Conservation (phyloP, 2,329 filamentous ascomycete genomes). For the Ceratocystis huliohia region DNA sequence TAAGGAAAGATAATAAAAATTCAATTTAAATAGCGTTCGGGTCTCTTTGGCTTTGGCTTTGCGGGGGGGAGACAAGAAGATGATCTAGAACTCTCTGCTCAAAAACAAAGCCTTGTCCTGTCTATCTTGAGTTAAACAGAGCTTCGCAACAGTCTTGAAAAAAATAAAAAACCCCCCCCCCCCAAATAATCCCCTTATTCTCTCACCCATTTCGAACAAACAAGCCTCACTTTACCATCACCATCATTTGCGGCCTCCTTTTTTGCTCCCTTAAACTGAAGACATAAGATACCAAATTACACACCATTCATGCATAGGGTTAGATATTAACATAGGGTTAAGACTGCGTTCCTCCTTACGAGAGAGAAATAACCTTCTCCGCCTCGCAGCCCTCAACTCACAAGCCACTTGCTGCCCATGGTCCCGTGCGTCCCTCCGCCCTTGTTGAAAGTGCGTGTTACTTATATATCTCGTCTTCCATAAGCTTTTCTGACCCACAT, state of each 20-base stretch:
- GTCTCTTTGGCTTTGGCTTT: background rate
- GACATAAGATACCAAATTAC: background rate
- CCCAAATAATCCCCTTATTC: too few species aligned
- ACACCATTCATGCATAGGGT: background rate
- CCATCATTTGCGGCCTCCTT: background rate
- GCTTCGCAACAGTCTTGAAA: background rate
- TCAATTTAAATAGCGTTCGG: background rate
- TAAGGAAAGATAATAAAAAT: background rate
- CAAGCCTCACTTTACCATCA: background rate
- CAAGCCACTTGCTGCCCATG: constrained; percentile 4
- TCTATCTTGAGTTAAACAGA: too few species aligned
- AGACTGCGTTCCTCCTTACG: background rate
- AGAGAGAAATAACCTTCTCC: background rate
- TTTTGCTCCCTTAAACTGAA: background rate
- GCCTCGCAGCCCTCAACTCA: background rate
- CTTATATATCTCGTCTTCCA: background rate
- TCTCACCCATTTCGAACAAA: background rate
- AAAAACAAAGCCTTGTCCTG: too few species aligned
- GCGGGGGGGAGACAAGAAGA: background rate
- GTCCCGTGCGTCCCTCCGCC: background rate
- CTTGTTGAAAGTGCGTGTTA: background rate
- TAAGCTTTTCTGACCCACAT: too few species aligned
- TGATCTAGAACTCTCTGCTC: background rate
- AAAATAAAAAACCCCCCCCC: too few species aligned
- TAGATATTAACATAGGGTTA: background rate